Evolutionary conservation across 768 basidiomycete species (phyloP).

Genomic region (Lyophyllum semitale): DNA sequence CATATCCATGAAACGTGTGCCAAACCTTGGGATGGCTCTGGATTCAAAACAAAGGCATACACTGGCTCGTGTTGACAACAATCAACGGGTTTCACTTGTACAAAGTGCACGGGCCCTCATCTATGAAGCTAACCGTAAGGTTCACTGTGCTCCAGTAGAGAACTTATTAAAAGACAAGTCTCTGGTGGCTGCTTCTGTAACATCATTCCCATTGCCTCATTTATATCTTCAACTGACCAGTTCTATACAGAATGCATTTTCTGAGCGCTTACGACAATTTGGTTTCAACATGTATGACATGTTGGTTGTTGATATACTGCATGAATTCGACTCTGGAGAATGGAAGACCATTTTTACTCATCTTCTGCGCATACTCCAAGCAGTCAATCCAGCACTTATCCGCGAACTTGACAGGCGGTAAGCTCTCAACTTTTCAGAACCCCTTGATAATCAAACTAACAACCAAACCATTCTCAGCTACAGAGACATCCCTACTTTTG

Average conservation of each 20-base stretch:
- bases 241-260: no score
- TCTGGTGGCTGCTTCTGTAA: slow-evolving; percentile 30
- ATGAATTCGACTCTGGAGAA: no score
- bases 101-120: slow-evolving; percentile 27
- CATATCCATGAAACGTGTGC: no score
- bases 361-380: slow-evolving; percentile 34
- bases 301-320: slow-evolving; percentile 33
- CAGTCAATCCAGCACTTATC: no score
- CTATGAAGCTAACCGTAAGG: slow-evolving; percentile 25
- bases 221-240: neutral
- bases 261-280: neutral
- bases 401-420: no score
- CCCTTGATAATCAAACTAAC: no score
- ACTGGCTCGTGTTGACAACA: slow-evolving; percentile 8
- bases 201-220: neutral
- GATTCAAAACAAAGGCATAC: neutral
- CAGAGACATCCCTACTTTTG: no score
- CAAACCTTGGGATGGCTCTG: no score
- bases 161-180: slow-evolving; percentile 26
- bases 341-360: slow-evolving; percentile 33
- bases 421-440: no score
- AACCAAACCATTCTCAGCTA: no score
- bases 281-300: slow-evolving; percentile 27
- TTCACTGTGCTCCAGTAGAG: slow-evolving; percentile 27
- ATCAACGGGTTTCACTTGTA: neutral